These are phyloP conservation scores for Pseudogymnoascus sp. DNA, from an alignment of 2,329 filamentous ascomycete genomes.

Conservation along the genomic window DNA sequence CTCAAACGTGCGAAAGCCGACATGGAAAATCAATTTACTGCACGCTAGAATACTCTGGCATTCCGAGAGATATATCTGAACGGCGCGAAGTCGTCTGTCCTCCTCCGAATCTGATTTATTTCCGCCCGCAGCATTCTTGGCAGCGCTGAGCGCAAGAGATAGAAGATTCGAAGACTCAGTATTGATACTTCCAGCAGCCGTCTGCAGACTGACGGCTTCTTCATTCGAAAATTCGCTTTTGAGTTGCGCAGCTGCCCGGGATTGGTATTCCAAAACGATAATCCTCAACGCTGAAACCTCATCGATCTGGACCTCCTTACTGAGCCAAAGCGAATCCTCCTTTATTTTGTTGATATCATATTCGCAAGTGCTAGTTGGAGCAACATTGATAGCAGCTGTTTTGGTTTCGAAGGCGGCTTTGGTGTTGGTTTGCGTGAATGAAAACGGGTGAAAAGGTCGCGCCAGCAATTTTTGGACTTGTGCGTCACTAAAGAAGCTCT, in stretches of 20 bases:
- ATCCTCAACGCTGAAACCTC: slow-evolving; percentile 75
- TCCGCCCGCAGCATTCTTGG: background rate
- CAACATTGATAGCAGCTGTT: slow-evolving; percentile 78
- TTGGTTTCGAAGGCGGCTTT: slow-evolving; percentile 72
- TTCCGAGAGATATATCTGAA: slow-evolving; percentile 65
- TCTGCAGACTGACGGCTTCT: slow-evolving; percentile 67
- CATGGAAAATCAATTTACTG: slow-evolving; percentile 38
- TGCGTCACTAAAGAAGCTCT: slow-evolving; percentile 61
- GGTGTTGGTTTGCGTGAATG: slow-evolving; percentile 50
- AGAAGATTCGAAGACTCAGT: slow-evolving; percentile 49
- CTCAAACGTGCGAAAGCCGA: slow-evolving; percentile 23
- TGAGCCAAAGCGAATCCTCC: slow-evolving; percentile 78
- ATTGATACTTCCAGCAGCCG: slow-evolving; percentile 60
- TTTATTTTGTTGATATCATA: slow-evolving; percentile 76
- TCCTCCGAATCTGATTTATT: slow-evolving; percentile 56
- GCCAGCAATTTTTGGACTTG: slow-evolving; percentile 62
- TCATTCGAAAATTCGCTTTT: slow-evolving; percentile 66
- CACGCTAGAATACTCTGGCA: slow-evolving; percentile 59
- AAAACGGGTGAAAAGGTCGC: slow-evolving; percentile 61
- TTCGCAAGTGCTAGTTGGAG: slow-evolving; percentile 55
- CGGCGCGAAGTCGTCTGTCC: slow-evolving; percentile 57
- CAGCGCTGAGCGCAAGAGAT: slow-evolving; percentile 31
- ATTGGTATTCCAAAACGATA: slow-evolving; percentile 76
- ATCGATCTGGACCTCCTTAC: slow-evolving; percentile 67
- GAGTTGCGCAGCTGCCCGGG: slow-evolving; percentile 64